Evolutionary conservation across 2,329 filamentous ascomycete species (phyloP).

Genomic region (Aureobasidium sp.): DNA sequence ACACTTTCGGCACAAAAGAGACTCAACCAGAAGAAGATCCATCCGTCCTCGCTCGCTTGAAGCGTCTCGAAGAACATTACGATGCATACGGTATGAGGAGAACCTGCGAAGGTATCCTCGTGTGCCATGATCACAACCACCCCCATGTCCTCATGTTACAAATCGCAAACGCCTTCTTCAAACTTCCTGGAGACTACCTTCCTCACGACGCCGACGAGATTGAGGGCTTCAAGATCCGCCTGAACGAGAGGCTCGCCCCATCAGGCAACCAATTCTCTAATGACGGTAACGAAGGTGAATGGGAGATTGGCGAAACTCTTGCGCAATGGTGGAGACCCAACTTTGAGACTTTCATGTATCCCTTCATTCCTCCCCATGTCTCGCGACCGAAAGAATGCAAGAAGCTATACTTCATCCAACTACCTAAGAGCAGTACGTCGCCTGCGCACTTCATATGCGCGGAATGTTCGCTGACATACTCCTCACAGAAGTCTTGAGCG

Average conservation of each 20-base stretch:
- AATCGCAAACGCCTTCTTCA: conserved; percentile 99
- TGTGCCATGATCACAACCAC: conserved; percentile 98
- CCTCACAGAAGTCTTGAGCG: conserved; percentile 76
- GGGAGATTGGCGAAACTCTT: conserved; percentile 89
- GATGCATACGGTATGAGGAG: conserved; percentile 87
- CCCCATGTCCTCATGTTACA: conserved; percentile 98
- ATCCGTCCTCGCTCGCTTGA: conserved; percentile 84
- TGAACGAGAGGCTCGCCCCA: conserved; percentile 90
- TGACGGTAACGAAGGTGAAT: conserved; percentile 55
- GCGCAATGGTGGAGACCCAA: conserved; percentile 99
- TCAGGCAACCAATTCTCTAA: conserved; percentile 69
- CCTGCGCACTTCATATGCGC: neutral
- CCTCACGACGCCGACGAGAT: conserved; percentile 84
- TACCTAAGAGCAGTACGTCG: conserved; percentile 77
- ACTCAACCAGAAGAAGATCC: conserved; percentile 97
- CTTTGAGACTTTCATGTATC: conserved; percentile 99
- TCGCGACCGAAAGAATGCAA: conserved; percentile 98
- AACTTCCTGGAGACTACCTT: conserved; percentile 93
- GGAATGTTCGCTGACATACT: neutral
- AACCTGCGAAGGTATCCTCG: conserved; percentile 92
- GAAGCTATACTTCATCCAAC: conserved; percentile 94
- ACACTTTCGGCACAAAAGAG: conserved; percentile 98
- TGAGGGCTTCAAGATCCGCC: conserved; percentile 83
- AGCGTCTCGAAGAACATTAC: conserved; percentile 95
- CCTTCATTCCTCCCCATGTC: conserved; percentile 92